phyloP scores from a whole-genome alignment of 2,329 filamentous ascomycete species.

The Botryosphaeria agaves region DNA sequence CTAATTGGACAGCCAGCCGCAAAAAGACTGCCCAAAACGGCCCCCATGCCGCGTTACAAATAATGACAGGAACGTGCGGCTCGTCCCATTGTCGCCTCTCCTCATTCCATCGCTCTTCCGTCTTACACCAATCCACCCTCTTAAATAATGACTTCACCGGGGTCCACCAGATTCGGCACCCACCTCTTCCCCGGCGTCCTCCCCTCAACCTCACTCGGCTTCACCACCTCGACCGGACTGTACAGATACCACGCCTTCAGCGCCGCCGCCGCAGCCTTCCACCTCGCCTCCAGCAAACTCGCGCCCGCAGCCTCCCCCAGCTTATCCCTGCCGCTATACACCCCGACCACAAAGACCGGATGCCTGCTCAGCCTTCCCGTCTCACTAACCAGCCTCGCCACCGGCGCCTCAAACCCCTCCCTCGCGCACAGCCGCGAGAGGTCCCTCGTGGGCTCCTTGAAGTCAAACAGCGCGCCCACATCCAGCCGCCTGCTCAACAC shows the following conservation, averaged over 20 bases:
- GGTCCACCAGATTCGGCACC: slow-evolving; percentile 38
- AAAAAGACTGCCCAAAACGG: no score
- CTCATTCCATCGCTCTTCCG: no score
- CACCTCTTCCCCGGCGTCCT: slow-evolving; percentile 21
- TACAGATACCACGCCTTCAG: slow-evolving; percentile 96
- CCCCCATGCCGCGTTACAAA: no score
- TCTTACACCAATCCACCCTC: neutral
- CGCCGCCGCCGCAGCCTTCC: slow-evolving; percentile 65
- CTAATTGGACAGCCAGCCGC: no score
- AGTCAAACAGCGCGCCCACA: slow-evolving; percentile 63
- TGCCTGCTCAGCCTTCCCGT: slow-evolving; percentile 72
- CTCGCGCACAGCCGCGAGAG: slow-evolving; percentile 66
- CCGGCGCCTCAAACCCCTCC: slow-evolving; percentile 74
- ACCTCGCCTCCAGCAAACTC: slow-evolving; percentile 59
- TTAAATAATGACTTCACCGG: slow-evolving; percentile 35
- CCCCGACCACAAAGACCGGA: slow-evolving; percentile 85
- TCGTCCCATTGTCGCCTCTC: no score
- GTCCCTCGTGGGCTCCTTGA: slow-evolving; percentile 70
- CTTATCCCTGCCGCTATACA: slow-evolving; percentile 82
- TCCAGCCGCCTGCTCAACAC: slow-evolving; percentile 41
- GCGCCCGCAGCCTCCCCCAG: slow-evolving; percentile 77
- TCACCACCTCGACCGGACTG: slow-evolving; percentile 44
- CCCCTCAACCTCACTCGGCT: slow-evolving; percentile 32
- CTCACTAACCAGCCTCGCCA: slow-evolving; percentile 78
- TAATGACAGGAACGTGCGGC: no score